Conservation (phyloP, 2,329 filamentous ascomycete species). For the Fusarium torreyae region DNA sequence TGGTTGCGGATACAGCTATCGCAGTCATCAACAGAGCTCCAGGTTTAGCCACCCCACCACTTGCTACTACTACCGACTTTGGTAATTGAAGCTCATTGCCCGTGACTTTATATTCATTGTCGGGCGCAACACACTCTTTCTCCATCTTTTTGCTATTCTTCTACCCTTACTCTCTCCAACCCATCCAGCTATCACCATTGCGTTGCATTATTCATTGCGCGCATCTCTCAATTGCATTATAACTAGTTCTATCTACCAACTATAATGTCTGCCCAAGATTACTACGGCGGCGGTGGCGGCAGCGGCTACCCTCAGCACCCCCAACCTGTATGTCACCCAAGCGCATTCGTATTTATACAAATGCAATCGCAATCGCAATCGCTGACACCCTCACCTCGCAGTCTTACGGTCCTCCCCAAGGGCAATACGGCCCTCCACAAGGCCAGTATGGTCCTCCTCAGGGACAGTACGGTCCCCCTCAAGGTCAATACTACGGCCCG, state of each 20-base stretch:
- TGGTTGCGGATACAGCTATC: neutral
- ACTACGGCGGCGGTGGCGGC: constrained; percentile 55
- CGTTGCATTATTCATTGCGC: neutral
- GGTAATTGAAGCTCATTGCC: constrained; percentile 24
- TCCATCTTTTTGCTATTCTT: constrained; percentile 2
- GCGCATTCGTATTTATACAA: neutral
- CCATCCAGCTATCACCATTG: neutral
- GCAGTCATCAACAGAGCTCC: constrained; percentile 1
- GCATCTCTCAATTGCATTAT: constrained; percentile 8
- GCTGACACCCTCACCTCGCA: constrained; percentile 38
- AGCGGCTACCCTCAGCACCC: constrained; percentile 59
- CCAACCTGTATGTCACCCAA: constrained; percentile 55
- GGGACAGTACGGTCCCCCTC: constrained; percentile 49
- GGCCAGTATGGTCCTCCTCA: constrained; percentile 52
- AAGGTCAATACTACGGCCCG: constrained; percentile 53
- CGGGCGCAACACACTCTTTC: constrained; percentile 14
- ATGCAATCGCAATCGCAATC: constrained; percentile 4
- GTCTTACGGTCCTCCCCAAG: constrained; percentile 52
- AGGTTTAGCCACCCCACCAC: neutral
- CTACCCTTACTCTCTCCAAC: neutral
- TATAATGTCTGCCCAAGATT: constrained; percentile 60
- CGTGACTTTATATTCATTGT: constrained; percentile 23
- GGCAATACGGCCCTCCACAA: constrained; percentile 48
- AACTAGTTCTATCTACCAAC: constrained; percentile 8
- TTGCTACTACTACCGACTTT: constrained; percentile 8